Conservation (phyloP, 305 asterid species). For the Stenogyne calaminthoides region DNA sequence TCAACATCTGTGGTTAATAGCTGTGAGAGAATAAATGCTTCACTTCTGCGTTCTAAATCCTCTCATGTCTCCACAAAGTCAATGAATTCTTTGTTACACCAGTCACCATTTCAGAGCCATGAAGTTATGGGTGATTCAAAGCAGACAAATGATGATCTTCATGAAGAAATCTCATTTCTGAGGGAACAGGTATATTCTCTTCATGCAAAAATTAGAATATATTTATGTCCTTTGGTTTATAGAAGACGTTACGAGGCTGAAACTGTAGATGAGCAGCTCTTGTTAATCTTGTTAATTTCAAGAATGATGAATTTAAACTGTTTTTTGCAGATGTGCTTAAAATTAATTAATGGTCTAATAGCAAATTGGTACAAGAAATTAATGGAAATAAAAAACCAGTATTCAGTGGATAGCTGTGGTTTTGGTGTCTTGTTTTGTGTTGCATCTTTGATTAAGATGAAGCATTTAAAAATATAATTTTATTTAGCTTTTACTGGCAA, state of each 20-base stretch:
- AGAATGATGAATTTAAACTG: background rate
- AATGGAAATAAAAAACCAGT: background rate
- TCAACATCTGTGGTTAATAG: constrained; percentile 42
- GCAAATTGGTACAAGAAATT: background rate
- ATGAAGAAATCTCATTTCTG: constrained; percentile 52
- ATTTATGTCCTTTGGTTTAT: constrained; percentile 6
- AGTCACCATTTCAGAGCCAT: constrained; percentile 36
- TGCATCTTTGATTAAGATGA: background rate
- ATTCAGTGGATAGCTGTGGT: constrained; percentile 11
- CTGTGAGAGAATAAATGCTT: constrained; percentile 43
- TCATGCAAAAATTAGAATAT: constrained; percentile 5
- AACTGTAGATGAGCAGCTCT: background rate
- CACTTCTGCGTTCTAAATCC: constrained; percentile 47
- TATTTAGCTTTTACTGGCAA: background rate
- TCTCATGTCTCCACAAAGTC: constrained; percentile 51
- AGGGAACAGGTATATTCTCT: constrained; percentile 56
- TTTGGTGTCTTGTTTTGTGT: background rate
- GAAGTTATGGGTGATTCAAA: constrained; percentile 44
- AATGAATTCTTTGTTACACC: constrained; percentile 32
- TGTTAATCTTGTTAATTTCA: background rate
- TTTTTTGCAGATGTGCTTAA: constrained; percentile 13
- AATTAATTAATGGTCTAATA: constrained; percentile 6
- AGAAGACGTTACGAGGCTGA: background rate
- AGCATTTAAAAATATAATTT: background rate
- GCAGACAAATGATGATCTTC: constrained; percentile 40